Evolutionary conservation across 2,329 filamentous ascomycete genomes (phyloP).

Genomic region (Fusarium sp.): DNA sequence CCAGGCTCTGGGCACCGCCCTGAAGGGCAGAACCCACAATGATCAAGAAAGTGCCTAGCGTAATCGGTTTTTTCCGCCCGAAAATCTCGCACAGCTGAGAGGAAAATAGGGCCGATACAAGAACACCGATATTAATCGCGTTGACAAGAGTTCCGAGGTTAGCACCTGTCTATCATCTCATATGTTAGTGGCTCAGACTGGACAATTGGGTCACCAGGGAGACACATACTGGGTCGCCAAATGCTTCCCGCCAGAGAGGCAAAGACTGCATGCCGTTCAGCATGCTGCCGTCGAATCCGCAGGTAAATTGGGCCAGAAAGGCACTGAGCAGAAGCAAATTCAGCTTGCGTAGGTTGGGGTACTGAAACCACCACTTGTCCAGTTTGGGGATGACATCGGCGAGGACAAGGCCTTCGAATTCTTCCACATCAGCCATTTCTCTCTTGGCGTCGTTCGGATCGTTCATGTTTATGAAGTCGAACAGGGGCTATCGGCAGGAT

Average conservation of each 20-base stretch:
- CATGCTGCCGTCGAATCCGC: not conserved
- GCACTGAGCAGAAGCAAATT: not conserved
- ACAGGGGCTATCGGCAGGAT: too few relatives aligned
- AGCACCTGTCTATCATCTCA: not conserved
- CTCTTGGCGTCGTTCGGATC: not conserved
- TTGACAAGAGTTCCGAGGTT: not conserved
- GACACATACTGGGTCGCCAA: not conserved
- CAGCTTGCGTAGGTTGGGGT: not conserved
- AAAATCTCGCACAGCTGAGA: not conserved
- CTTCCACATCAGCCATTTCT: not conserved
- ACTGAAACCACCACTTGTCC: not conserved
- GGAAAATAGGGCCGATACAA: not conserved
- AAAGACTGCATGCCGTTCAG: not conserved
- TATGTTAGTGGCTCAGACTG: too few relatives aligned
- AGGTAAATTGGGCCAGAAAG: not conserved
- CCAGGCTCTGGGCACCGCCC: not conserved
- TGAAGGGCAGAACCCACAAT: not conserved
- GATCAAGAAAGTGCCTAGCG: not conserved
- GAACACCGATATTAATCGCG: not conserved
- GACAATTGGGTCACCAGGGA: not conserved
- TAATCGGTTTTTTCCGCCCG: not conserved
- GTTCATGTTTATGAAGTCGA: not conserved
- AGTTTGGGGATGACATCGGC: not conserved
- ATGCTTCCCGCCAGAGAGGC: not conserved
- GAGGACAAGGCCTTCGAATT: not conserved